These are phyloP conservation scores for Przewalskia tangutica DNA, from an alignment of 257 asterid genomes.

Conservation along the genomic window DNA sequence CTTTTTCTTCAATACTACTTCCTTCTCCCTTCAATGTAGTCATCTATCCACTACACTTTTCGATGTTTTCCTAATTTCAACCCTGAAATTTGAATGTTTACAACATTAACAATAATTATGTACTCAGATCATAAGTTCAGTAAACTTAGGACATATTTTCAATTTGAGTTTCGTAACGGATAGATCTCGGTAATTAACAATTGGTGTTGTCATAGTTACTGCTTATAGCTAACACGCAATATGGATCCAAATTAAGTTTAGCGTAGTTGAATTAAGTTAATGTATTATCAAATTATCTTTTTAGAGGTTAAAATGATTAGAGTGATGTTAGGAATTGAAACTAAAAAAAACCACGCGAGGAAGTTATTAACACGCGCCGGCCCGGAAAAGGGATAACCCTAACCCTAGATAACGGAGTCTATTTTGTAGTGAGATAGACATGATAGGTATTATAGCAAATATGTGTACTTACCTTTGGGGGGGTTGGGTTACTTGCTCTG, in stretches of 20 bases:
- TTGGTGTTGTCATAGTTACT: not conserved
- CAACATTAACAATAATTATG: not conserved
- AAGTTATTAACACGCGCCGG: not conserved
- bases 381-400: not conserved
- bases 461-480: not conserved
- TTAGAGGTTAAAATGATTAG: not conserved
- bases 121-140: not conserved
- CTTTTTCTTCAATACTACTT: conserved; percentile 11
- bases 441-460: not conserved
- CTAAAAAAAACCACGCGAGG: not conserved
- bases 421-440: not conserved
- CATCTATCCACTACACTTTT: conserved; percentile 24
- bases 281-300: not conserved
- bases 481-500: not conserved
- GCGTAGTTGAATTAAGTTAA: not conserved
- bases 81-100: conserved; percentile 19
- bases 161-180: not conserved
- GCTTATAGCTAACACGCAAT: not conserved
- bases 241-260: not conserved
- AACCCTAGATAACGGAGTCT: not conserved
- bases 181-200: not conserved
- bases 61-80: not conserved
- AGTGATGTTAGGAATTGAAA: not conserved
- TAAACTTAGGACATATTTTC: not conserved
- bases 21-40: conserved; percentile 18